A percentile compares a stretch with the other conserved stretches of the same genome.
These are phyloP conservation scores for Zea mays DNA, from an alignment of 176 grass and related monocot genomes.

Conservation along the genomic window Zm-B73-REFERENCE-NAM-5.0 NC_050105.1:142001001-142001500, in stretches of 20 bases:
- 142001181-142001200: neutral
- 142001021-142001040: neutral
- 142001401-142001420: neutral
- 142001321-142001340: slow-evolving; percentile 51
- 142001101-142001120: neutral
- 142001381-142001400: slow-evolving; percentile 53
- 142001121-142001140: neutral
- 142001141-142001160: neutral
- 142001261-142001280: neutral
- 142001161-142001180: neutral
- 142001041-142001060: neutral
- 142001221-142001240: too few relatives aligned
- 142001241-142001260: neutral
- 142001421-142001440: neutral
- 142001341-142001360: slow-evolving; percentile 67
- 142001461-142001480: neutral
- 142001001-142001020: neutral
- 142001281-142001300: neutral
- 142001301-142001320: slow-evolving; percentile 22
- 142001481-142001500: neutral
- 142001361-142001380: slow-evolving; percentile 58
- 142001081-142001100: neutral
- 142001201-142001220: neutral
- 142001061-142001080: neutral
- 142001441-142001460: neutral